These are phyloP conservation scores for Ustilago loliicola DNA, from an alignment of 1,284 basidiomycete genomes.

Conservation along the genomic window DNA sequence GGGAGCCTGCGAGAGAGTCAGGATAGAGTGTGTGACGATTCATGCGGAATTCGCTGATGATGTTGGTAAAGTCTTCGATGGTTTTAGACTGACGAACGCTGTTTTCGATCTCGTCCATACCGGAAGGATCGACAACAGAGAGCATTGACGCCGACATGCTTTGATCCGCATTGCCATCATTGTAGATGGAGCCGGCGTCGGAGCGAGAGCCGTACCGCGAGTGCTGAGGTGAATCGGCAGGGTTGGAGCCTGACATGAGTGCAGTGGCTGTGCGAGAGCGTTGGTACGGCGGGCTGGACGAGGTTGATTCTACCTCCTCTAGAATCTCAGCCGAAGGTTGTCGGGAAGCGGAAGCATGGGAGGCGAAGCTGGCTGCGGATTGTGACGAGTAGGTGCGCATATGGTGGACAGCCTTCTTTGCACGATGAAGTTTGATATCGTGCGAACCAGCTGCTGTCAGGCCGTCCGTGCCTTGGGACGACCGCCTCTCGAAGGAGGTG, in stretches of 20 bases:
- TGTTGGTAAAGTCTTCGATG: slow-evolving; percentile 66
- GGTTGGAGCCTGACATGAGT: slow-evolving; percentile 19
- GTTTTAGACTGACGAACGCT: slow-evolving; percentile 58
- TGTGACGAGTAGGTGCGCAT: slow-evolving; percentile 46
- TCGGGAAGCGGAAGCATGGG: slow-evolving; percentile 36
- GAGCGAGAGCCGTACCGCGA: slow-evolving; percentile 37
- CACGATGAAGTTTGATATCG: slow-evolving; percentile 31
- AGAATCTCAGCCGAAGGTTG: slow-evolving; percentile 36
- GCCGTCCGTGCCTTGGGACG: slow-evolving; percentile 29
- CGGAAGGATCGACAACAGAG: slow-evolving; percentile 34
- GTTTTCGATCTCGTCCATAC: slow-evolving; percentile 58
- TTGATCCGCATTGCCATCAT: slow-evolving; percentile 31
- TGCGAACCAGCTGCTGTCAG: slow-evolving; percentile 25
- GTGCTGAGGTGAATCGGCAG: slow-evolving; percentile 20
- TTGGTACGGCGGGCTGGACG: slow-evolving; percentile 12
- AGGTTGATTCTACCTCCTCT: slow-evolving; percentile 35
- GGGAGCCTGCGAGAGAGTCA: slow-evolving; percentile 34
- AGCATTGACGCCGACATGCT: slow-evolving; percentile 48
- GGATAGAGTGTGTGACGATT: slow-evolving; percentile 50
- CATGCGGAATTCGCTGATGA: slow-evolving; percentile 64
- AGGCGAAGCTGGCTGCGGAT: slow-evolving; percentile 41
- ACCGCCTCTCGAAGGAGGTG: slow-evolving; percentile 27
- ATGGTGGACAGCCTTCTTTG: slow-evolving; percentile 43
- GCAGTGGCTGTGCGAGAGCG: neutral
- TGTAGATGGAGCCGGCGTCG: slow-evolving; percentile 36